phyloP scores from a whole-genome alignment of 148 eudicot species.

The Tetragonia tetragonoides region DNA sequence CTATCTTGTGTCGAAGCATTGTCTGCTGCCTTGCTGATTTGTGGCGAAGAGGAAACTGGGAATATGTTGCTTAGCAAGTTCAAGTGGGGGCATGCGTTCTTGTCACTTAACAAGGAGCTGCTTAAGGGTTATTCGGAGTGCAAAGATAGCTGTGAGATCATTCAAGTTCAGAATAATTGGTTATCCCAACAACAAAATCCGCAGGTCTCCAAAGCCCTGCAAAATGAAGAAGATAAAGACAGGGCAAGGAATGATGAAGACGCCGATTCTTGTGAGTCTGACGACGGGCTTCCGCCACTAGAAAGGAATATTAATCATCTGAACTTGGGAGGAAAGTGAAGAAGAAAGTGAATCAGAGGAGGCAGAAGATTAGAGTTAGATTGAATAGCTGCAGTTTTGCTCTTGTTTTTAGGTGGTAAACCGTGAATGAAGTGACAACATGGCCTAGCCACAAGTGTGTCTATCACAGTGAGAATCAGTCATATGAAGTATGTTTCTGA shows the following conservation, averaged over 20 bases:
- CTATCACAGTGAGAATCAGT: neutral
- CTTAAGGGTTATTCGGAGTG: conserved; percentile 78
- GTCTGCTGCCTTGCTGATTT: conserved; percentile 85
- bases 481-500: no score
- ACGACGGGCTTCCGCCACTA: conserved; percentile 90
- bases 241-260: conserved; percentile 34
- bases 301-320: conserved; percentile 86
- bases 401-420: neutral
- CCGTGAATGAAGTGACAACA: neutral
- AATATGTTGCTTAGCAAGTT: conserved; percentile 76
- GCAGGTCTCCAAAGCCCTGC: conserved; percentile 24
- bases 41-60: conserved; percentile 91
- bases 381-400: neutral
- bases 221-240: conserved; percentile 34
- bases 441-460: neutral
- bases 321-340: conserved; percentile 51
- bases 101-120: conserved; percentile 92
- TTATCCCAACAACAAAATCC: conserved; percentile 63
- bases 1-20: conserved; percentile 96
- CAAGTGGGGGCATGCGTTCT: conserved; percentile 98
- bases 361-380: conserved; percentile 42
- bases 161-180: conserved; percentile 81
- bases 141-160: conserved; percentile 73
- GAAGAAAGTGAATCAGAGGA: conserved; percentile 68
- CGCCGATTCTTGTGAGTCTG: conserved; percentile 58